Evolutionary conservation across 208 protist genomes (phyloP), one percentile per base, ranked within the genome.

Genomic region (Wallacemonas collosoma): DNA sequence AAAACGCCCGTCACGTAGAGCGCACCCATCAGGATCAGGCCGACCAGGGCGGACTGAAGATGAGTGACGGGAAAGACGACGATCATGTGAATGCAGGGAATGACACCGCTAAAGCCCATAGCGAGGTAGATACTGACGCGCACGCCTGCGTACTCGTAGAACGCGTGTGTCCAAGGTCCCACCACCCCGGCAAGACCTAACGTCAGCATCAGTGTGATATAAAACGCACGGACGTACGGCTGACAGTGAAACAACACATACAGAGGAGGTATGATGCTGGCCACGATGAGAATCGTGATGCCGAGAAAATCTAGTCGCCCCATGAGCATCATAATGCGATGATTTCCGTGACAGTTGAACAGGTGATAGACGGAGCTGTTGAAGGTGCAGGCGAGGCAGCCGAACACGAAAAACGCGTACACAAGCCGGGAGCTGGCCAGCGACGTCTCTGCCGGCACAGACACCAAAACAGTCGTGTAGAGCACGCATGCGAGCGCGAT

Each of bases 231-330:
- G 38, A 73, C 62, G 43, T 48, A 75, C 11, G 77, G 69, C 35
- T 79, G 48, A 57, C 86, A 91, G 57, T 67, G 68, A 44, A 91
- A 82, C 15, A 81, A 45, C 51, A 84, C 75, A 58, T 87, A 88
- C 11, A 91, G 66, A 12, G 80, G 80, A 14, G 86, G 82, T 4
- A 91, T 54, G 56, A 87, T 87, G 74, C 79, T 86, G 1, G 53
- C 68, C 7, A 84, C 73, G 64, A 91, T 88, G 11, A 91, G 71
- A 7, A 72, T 51, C 17, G 72, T 87, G 64, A 91, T 91, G 36
- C 81, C 86, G 2, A 80, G 70, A 54, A 84, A 86, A 62, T 91
- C 86, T 35, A 87, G 39, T 11, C 71, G 47, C 15, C 76, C 67
- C 64, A 80, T 78, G 2, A 78, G 26, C 39, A 47, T 72, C 35